Conservation (phyloP, 495 filamentous ascomycete genomes). For the Amphirosellinia nigrospora region DNA sequence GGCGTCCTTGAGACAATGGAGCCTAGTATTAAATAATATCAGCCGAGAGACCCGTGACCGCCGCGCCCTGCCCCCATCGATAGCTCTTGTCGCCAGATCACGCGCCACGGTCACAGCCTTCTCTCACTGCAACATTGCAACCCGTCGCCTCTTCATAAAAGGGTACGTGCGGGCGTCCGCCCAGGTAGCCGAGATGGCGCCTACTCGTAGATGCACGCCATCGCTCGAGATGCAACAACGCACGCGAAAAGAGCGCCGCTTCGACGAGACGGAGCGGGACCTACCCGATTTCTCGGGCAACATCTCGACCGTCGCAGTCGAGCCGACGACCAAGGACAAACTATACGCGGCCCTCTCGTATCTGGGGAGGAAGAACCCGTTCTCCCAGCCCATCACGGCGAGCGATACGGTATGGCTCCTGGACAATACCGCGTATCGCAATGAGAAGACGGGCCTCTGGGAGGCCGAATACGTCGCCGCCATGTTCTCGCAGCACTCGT, state of each 20-base stretch:
- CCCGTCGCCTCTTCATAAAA: neutral
- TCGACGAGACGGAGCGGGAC: constrained; percentile 48
- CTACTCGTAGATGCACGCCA: constrained; percentile 25
- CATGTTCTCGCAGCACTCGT: constrained; percentile 74
- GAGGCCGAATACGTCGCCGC: constrained; percentile 80
- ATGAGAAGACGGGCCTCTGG: constrained; percentile 58
- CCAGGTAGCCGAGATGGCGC: constrained; percentile 28
- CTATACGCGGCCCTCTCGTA: constrained; percentile 51
- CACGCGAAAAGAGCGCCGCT: constrained; percentile 50
- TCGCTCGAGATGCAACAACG: constrained; percentile 44
- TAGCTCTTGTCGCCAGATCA: constrained; percentile 26
- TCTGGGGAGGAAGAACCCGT: constrained; percentile 52
- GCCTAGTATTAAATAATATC: neutral
- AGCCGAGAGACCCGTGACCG: constrained; percentile 8
- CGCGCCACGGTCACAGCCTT: constrained; percentile 31
- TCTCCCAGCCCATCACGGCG: constrained; percentile 44
- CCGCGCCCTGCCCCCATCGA: constrained; percentile 1
- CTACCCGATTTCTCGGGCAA: constrained; percentile 41
- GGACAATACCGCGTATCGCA: constrained; percentile 84
- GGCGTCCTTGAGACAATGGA: neutral
- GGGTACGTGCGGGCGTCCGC: neutral
- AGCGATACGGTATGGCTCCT: constrained; percentile 83
- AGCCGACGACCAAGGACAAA: constrained; percentile 33
- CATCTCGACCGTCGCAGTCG: constrained; percentile 26
- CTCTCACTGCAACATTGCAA: constrained; percentile 16